These are phyloP conservation scores for Phytomonas francai DNA, from an alignment of 208 protist species.

Conservation along the genomic window DNA sequence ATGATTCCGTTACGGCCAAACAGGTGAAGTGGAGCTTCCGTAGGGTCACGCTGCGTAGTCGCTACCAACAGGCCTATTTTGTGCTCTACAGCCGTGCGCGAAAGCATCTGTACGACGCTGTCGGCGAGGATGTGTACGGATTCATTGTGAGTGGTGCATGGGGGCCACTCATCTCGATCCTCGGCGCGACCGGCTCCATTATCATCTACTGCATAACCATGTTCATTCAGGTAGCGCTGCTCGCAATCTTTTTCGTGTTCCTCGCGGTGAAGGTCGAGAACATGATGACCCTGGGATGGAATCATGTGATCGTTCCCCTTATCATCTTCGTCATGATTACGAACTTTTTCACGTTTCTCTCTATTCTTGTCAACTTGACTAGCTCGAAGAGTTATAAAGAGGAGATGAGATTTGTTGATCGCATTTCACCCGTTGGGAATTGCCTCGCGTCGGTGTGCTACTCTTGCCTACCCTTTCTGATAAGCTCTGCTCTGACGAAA, in stretches of 20 bases:
- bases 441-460: constrained; percentile 55
- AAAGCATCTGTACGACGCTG: constrained; percentile 75
- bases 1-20: constrained; percentile 52
- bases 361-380: constrained; percentile 46
- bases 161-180: constrained; percentile 62
- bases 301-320: constrained; percentile 37
- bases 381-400: constrained; percentile 40
- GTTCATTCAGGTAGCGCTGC: constrained; percentile 37
- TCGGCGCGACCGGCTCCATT: constrained; percentile 44
- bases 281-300: constrained; percentile 31
- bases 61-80: constrained; percentile 84
- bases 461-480: constrained; percentile 52
- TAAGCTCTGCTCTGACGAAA: constrained; percentile 24
- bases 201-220: constrained; percentile 57
- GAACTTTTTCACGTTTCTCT: constrained; percentile 33
- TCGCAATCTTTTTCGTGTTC: constrained; percentile 67
- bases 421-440: constrained; percentile 70
- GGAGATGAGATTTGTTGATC: constrained; percentile 46
- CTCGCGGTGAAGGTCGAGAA: constrained; percentile 39
- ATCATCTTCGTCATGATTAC: constrained; percentile 42
- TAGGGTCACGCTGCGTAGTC: constrained; percentile 80
- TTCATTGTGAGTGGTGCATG: constrained; percentile 82
- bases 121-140: constrained; percentile 73
- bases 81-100: constrained; percentile 67
- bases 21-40: constrained; percentile 82